A percentile compares a stretch with the other conserved stretches of the same genome.
phyloP scores from a whole-genome alignment of 2,329 filamentous ascomycete species.

The Pseudogymnoascus sp. region DNA sequence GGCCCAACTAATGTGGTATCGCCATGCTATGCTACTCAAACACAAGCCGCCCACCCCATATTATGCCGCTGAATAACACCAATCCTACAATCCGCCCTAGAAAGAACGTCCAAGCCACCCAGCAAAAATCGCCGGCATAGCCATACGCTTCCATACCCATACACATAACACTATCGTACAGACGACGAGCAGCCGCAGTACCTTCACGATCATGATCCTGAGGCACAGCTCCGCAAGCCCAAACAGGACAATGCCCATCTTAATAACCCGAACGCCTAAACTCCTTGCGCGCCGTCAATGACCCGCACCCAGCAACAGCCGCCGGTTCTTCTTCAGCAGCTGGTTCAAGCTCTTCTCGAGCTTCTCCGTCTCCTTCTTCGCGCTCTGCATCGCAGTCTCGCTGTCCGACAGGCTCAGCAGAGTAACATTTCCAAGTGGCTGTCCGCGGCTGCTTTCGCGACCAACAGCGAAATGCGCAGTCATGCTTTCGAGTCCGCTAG shows the following conservation, averaged over 20 bases:
- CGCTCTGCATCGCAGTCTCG: slow-evolving; percentile 42
- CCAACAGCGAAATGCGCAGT: slow-evolving; percentile 25
- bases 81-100: not conserved
- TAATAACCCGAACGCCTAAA: slow-evolving; percentile 12
- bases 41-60: not conserved
- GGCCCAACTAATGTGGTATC: not conserved
- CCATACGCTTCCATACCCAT: slow-evolving; percentile 10
- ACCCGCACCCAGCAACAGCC: slow-evolving; percentile 37
- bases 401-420: slow-evolving; percentile 56
- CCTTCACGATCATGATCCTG: slow-evolving; percentile 9
- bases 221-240: slow-evolving; percentile 9
- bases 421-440: slow-evolving; percentile 27
- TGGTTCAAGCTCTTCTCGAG: slow-evolving; percentile 54
- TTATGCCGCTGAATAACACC: slow-evolving; percentile 1
- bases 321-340: slow-evolving; percentile 51
- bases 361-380: slow-evolving; percentile 52
- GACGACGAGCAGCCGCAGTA: not conserved
- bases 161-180: slow-evolving; percentile 10
- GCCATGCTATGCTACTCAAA: slow-evolving; percentile 1
- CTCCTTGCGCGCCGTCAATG: slow-evolving; percentile 22
- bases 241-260: slow-evolving; percentile 7
- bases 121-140: slow-evolving; percentile 4
- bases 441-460: slow-evolving; percentile 22
- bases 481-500: slow-evolving; percentile 25
- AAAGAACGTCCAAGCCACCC: not conserved